Base-by-base conservation (phyloP, 306 rosid genomes). In the Dalbergia oliveri region DNA sequence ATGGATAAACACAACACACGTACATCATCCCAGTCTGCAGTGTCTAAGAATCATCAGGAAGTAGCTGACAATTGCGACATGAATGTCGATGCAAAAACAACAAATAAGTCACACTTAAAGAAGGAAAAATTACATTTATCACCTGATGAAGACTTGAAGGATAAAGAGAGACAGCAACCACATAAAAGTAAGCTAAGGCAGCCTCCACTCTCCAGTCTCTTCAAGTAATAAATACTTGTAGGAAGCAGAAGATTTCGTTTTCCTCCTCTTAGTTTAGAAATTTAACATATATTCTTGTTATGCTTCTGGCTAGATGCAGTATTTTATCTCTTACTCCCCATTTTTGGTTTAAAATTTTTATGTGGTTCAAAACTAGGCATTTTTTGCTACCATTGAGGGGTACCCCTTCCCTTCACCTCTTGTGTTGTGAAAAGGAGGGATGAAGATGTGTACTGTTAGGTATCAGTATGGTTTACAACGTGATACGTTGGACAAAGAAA, bases 171-270 rank as follows among this genome's bases (percentile, higher is more conserved):
- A 41, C 69, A 58, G 14, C 59, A 44, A 50, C 62, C 60, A 41
- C 72, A 43, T 53, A 54, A 76, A 26, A 75, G 65, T 67, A 72
- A 83, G 66, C 60, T 39, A 74, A 58, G 77, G 66, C 31, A 11
- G 16, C 16, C 60, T 64, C 56, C 66, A 26, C 85, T 88, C n/a
- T 93, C 90, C 49, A 78, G 88, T 80, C 84, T 90, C 79, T 90
- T 90, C 75, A 83, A 77, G 83, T 60, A 81, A 89, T 34, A 9
- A 35, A 23, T 67, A 33, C 33, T 4, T 70, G 49, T 80, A 77
- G 66, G 51, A 56, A 6, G 72, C 15, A 34, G 71, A 41, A 37
- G 69, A 56, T 77, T 18, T 59, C 49, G 63, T 39, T 77, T 83
- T 72, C 58, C 79, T 37, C 16, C 54, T 4, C 66, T 18, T 66